Conservation (phyloP, 768 basidiomycete genomes). For the Tricholoma saponaceum region DNA sequence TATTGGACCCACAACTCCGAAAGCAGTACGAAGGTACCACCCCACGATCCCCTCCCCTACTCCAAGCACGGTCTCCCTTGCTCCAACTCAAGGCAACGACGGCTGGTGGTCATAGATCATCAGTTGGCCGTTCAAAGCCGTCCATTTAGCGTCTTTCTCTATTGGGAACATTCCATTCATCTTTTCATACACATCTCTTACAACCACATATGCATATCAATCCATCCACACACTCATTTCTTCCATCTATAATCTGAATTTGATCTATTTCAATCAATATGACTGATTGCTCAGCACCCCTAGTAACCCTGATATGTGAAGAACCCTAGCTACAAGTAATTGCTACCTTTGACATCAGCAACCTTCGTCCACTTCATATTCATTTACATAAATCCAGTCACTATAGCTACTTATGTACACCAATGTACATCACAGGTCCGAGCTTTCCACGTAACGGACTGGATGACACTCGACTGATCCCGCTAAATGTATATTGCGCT, state of each 20-base stretch:
- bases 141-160: not conserved
- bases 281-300: not conserved
- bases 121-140: not conserved
- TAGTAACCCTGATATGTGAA: not conserved
- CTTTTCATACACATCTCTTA: not conserved
- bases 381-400: too few species aligned
- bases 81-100: conserved; percentile 66
- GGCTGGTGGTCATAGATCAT: conserved; percentile 70
- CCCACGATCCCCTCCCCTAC: conserved; percentile 61
- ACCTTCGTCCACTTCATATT: too few species aligned
- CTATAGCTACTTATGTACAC: too few species aligned
- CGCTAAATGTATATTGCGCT: too few species aligned
- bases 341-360: too few species aligned
- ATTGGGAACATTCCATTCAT: not conserved
- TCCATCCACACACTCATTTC: not conserved
- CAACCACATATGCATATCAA: not conserved
- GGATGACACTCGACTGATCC: too few species aligned
- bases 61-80: conserved; percentile 68
- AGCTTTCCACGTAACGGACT: too few species aligned
- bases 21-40: conserved; percentile 27
- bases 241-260: not conserved
- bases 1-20: conserved; percentile 33
- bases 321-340: not conserved
- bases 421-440: too few species aligned
- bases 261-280: not conserved